These are phyloP conservation scores for Parafenestella ontariensis DNA, from an alignment of 2,329 filamentous ascomycete genomes.

Conservation along the genomic window DNA sequence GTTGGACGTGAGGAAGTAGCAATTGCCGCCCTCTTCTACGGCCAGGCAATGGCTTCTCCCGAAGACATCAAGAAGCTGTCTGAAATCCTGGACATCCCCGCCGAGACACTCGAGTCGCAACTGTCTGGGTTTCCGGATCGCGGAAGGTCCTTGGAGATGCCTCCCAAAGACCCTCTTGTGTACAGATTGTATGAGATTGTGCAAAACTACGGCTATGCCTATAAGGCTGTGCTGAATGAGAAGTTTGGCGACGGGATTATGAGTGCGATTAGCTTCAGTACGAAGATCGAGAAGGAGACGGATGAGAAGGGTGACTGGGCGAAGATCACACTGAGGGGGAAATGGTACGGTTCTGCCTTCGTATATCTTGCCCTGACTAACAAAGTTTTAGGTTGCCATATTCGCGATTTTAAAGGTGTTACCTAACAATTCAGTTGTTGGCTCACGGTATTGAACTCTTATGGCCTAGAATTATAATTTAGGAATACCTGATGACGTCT, in stretches of 20 bases:
- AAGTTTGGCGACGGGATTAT: conserved; percentile 86
- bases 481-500: not conserved
- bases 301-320: conserved; percentile 87
- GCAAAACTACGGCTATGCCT: conserved; percentile 96
- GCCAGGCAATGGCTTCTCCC: conserved; percentile 75
- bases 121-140: conserved; percentile 80
- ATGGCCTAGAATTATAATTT: not conserved
- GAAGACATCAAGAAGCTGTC: conserved; percentile 75
- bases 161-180: conserved; percentile 82
- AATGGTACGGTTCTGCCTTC: conserved; percentile 68
- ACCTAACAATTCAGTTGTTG: not conserved
- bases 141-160: conserved; percentile 80
- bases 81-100: conserved; percentile 67
- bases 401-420: conserved; percentile 52
- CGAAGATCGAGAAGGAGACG: conserved; percentile 91
- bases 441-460: not conserved
- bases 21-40: conserved; percentile 88
- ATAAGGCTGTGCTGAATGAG: conserved; percentile 94
- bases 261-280: conserved; percentile 92
- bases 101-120: conserved; percentile 64
- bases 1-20: conserved; percentile 84
- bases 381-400: conserved; percentile 53
- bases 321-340: conserved; percentile 81
- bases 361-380: conserved; percentile 12
- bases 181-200: conserved; percentile 94